Base-by-base conservation (phyloP, 805 yeast genomes). In the Zygoascus flipseniorum region DNA sequence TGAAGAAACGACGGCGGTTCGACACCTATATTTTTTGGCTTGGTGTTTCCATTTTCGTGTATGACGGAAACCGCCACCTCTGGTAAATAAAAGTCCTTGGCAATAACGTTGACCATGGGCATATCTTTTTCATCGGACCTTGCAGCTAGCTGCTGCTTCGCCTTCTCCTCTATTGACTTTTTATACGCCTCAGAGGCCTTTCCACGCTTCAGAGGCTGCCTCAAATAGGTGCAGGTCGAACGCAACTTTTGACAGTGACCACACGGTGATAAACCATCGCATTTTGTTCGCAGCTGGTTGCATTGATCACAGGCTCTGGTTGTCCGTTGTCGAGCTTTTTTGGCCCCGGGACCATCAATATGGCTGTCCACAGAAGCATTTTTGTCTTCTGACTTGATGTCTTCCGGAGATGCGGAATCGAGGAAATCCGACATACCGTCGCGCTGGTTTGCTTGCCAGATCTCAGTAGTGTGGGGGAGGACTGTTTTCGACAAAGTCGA, bases 231-330 rank as follows among this genome's bases (percentile, higher is more conserved):
- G 46, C 62, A 59, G 2, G 51, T 31, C 9, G 52, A 45, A 8
- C 54, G 46, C 2, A 50, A 44, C 26, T 52, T 56, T 1, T 56
- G 18, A 53, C 81, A 76, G 53, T 75, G 76, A 2, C 65, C 58
- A 56, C 80, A 76, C 0, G 80, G 81, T 5, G 56, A 56, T 20
- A 64, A 67, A 2, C 81, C 81, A 52, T 76, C 76, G 60, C 81
- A 76, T 53, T 74, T 75, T 1, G 78, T 73, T 53, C 80, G 65
- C 51, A 72, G 69, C 50, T 69, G 69, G 56, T 75, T 75, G 62
- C 80, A 76, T 16, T 68, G 62, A 58, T 76, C 81, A 58, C 80
- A 76, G 1, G 80, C 80, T 45, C 76, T 45, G 10, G 61, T 53
- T 26, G 62, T 62, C 16, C 68, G 52, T 28, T 55, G 56, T 8